These are phyloP conservation scores for Aeschynomene evenia DNA, from an alignment of 306 rosid species.

Conservation along the genomic window DNA sequence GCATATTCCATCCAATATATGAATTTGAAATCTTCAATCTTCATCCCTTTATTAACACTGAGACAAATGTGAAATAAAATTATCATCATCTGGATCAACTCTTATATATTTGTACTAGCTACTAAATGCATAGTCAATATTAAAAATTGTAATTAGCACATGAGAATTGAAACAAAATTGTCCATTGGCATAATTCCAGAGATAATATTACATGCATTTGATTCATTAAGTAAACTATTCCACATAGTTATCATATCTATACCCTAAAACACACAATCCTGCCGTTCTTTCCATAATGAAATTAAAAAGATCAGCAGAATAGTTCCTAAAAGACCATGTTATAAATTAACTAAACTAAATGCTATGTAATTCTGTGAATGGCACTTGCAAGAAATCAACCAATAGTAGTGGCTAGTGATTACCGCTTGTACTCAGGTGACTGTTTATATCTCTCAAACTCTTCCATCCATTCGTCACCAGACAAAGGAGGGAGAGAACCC, in stretches of 20 bases:
- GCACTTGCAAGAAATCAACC: not conserved
- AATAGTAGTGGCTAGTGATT: constrained; percentile 1
- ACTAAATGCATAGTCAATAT: not conserved
- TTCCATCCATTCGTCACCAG: constrained; percentile 65
- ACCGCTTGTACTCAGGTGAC: constrained; percentile 90
- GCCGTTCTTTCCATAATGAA: not conserved
- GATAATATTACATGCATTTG: not conserved
- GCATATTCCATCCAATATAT: constrained; percentile 79
- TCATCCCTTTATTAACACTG: constrained; percentile 57
- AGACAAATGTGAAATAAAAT: constrained; percentile 22
- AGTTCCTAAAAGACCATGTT: not conserved
- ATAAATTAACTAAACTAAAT: not conserved
- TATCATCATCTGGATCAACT: not conserved
- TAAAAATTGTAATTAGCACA: not conserved
- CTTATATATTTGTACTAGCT: not conserved
- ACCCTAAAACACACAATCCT: not conserved
- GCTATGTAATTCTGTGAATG: not conserved
- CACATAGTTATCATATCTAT: not conserved
- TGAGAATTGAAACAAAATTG: not conserved
- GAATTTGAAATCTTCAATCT: constrained; percentile 51
- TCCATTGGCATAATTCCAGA: not conserved
- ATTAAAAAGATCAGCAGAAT: not conserved
- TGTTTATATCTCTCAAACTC: constrained; percentile 83
- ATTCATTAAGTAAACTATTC: not conserved
- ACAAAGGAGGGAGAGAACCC: constrained; percentile 69